Percentiles rank a stretch among this genome's conserved stretches.
Evolutionary conservation across 2,329 filamentous ascomycete genomes (phyloP).

Genomic region (Colletotrichum sp.): DNA sequence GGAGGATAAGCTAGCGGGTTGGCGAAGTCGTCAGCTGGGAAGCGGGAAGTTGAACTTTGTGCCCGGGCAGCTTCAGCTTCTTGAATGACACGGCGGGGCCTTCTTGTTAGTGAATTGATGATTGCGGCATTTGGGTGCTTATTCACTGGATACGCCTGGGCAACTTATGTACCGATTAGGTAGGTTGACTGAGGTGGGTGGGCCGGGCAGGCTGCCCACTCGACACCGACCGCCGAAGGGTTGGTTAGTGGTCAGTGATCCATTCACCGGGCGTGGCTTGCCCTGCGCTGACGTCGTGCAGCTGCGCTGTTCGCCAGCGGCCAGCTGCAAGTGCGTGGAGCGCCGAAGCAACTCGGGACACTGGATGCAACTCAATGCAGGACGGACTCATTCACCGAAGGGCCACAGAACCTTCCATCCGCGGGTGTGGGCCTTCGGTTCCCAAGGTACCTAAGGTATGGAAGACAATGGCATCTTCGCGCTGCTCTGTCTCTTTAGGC

Average conservation of each 20-base stretch:
- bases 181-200: not conserved
- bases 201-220: not conserved
- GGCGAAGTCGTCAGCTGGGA: not conserved
- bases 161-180: not conserved
- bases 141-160: not conserved
- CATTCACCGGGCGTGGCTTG: not conserved
- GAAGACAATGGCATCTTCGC: not conserved
- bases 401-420: not conserved
- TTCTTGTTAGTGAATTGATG: conserved; percentile 4
- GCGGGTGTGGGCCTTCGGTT: not conserved
- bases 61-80: not conserved
- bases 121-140: conserved; percentile 10
- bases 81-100: not conserved
- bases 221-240: not conserved
- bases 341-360: not conserved
- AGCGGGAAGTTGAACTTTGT: not conserved
- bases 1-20: not conserved
- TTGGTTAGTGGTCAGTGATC: conserved; percentile 5
- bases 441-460: not conserved
- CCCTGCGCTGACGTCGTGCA: conserved; percentile 4
- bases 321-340: not conserved
- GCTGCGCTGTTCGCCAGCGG: not conserved
- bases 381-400: not conserved
- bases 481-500: not conserved
- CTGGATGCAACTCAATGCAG: not conserved